Conservation (phyloP, 208 protist genomes). For the Crithidia thermophila region DNA sequence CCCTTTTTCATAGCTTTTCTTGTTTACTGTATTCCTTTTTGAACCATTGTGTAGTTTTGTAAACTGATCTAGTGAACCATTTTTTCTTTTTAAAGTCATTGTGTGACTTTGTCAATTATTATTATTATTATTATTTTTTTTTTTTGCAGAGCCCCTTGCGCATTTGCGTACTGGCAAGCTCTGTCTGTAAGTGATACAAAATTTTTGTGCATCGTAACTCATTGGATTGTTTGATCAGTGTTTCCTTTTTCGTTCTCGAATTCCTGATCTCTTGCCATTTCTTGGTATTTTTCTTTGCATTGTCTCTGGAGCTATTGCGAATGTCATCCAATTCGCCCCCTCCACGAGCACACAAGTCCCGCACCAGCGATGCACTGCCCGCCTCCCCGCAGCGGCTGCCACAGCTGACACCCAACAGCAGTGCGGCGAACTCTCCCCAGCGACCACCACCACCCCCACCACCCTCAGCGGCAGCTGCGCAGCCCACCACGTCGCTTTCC, state of each 20-base stretch:
- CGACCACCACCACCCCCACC: not conserved
- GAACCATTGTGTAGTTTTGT: too few species aligned
- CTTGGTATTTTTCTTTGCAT: constrained; percentile 30
- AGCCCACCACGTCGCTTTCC: not conserved
- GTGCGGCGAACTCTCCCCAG: constrained; percentile 3
- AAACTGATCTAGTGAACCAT: too few species aligned
- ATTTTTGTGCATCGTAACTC: too few species aligned
- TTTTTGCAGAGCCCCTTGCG: too few species aligned
- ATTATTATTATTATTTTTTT: too few species aligned
- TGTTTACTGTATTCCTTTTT: too few species aligned
- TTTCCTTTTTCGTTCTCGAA: not conserved
- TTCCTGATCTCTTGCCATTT: constrained; percentile 1
- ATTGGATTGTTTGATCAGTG: not conserved
- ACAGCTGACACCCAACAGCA: constrained; percentile 4
- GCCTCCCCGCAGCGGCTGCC: constrained; percentile 18
- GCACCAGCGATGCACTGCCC: not conserved
- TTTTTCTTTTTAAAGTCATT: too few species aligned
- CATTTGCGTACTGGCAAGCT: too few species aligned
- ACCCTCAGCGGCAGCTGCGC: constrained; percentile 1
- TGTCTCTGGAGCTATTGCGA: not conserved
- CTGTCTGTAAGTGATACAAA: too few species aligned
- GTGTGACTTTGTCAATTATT: too few species aligned
- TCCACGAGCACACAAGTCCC: constrained; percentile 9
- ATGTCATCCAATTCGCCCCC: constrained; percentile 21
- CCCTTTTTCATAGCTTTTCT: too few species aligned